Base-by-base conservation (phyloP, 2,329 filamentous ascomycete genomes). In the Epicoccum nigrum region DNA sequence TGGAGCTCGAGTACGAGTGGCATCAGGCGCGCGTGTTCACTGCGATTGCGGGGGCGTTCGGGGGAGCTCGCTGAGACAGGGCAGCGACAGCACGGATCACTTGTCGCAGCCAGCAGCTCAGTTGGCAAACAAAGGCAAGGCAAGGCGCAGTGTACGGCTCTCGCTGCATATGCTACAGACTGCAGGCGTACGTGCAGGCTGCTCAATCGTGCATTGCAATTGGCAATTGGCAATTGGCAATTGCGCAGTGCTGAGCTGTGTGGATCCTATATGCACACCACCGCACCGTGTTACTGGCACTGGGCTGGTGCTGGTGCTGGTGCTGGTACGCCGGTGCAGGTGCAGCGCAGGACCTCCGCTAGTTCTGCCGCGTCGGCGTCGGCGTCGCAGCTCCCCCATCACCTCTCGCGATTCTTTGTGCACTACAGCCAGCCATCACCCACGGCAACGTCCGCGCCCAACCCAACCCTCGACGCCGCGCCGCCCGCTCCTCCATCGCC, bases 11-110 rank as follows among this genome's bases (percentile, higher is more conserved):
- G 56, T 40, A 45, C 58, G 54, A 49, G 56, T 38, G 43, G 58
- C 31, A n/a, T 19, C 42, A 37, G 50, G 48, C 39, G 31, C 30
- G 42, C 44, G 45, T 49, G 42, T 45, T 41, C 49, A 39, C 59
- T 65, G 63, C 63, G 63, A 25, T 25, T 25, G 23, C 23, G 28
- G 28, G 64, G 59, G 63, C 63, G 62, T 54, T 65, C 63, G 64
- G 60, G 54, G 57, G 64, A 63, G 62, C 51, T 58, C 51, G 56
- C 53, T 47, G 54, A 54, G 39, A 53, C 25, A 54, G 54, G 49
- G 56, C 53, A 45, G 54, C 52, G 39, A 53, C 25, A 54, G 54
- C 58, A 61, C 52, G 57, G 59, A 55, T 62, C 46, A 44, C 45
- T 35, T 41, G 55, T 47, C 41, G 40, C 48, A 51, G 40, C 40